phyloP scores from a whole-genome alignment of 495 filamentous ascomycete genomes.

The Neurospora sp. region DNA sequence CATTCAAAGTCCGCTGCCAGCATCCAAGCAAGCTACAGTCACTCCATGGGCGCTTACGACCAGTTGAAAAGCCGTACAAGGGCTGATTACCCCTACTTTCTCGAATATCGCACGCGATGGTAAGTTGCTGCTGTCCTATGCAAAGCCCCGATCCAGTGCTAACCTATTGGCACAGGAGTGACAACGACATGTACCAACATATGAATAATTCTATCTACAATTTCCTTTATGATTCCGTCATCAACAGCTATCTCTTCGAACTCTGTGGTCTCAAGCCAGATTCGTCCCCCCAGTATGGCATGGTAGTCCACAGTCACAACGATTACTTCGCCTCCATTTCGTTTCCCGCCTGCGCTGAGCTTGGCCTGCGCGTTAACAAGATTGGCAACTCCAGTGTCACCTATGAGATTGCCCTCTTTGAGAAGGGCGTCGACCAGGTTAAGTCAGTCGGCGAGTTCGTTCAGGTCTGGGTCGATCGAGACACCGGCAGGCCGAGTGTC shows the following conservation, averaged over 20 bases:
- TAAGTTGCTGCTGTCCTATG: conserved; percentile 21
- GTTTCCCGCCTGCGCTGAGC: conserved; percentile 72
- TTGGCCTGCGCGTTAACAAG: conserved; percentile 72
- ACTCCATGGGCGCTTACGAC: conserved; percentile 23
- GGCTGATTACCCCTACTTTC: conserved; percentile 65
- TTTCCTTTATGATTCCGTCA: conserved; percentile 74
- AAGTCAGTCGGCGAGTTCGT: conserved; percentile 80
- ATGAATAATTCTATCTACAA: conserved; percentile 80
- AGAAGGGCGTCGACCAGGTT: conserved; percentile 59
- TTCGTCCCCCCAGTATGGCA: conserved; percentile 56
- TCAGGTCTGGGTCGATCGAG: conserved; percentile 79
- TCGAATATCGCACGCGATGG: conserved; percentile 87
- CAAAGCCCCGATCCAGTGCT: neutral
- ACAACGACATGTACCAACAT: conserved; percentile 95
- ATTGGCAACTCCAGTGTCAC: conserved; percentile 82
- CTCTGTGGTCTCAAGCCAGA: conserved; percentile 67
- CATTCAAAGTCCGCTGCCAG: neutral
- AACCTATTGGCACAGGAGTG: conserved; percentile 46
- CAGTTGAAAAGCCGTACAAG: conserved; percentile 54
- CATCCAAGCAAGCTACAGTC: neutral
- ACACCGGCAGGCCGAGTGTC: conserved; percentile 52
- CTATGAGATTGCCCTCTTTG: conserved; percentile 86
- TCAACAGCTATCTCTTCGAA: conserved; percentile 81
- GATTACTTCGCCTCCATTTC: conserved; percentile 78
- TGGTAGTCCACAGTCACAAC: conserved; percentile 75